Base-by-base conservation (phyloP, 768 basidiomycete genomes). In the Collybiopsis confluens region DNA sequence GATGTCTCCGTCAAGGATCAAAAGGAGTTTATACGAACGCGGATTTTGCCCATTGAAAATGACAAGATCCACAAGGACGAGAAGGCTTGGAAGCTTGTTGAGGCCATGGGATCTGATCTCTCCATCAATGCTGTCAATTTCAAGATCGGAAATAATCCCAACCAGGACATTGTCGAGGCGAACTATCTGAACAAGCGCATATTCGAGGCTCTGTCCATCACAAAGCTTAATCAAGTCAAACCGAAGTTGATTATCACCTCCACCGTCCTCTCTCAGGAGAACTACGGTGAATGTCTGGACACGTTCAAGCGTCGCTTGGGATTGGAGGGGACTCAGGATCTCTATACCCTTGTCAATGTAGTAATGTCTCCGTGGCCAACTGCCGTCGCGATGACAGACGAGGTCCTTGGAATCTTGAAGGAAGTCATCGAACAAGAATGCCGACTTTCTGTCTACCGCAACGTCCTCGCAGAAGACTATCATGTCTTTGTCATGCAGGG, bases 61-160 rank as follows among this genome's bases (percentile, higher is more conserved):
- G 56, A 58, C 18, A 69, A 68, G 4, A 38, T 74, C 21, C 48
- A 65, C 28, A 44, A 59, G n/a, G 66, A 73, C 54, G 16, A 44
- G 42, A 52, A 59, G 5, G 63, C 68, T 13, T 58, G 58, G 62
- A 54, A 62, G 4, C 48, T 64, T 24, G 52, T 72, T 42, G 47
- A 52, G 13, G 55, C 60, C n/a, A 46, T 72, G 8, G 75, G 74
- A 16, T 69, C 70, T 6, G 77, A 78, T 56, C 67, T 78, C 52
- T 67, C 62, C 47, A 74, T 79, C 64, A 76, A 77, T 53, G 65
- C 70, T 2, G 78, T 78, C 47, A 72, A 72, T 58, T 72, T 72
- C 62, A 56, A 61, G 18, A 50, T 70, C 30, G 56, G 61, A 38
- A 66, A 65, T 37, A 45, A 53, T 23, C 20, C 60, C 23, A 72